Evolutionary conservation across 164 flowering plant genomes (phyloP), one percentile per base, ranked within the genome.

Genomic region (Nymphaea thermarum): DNA sequence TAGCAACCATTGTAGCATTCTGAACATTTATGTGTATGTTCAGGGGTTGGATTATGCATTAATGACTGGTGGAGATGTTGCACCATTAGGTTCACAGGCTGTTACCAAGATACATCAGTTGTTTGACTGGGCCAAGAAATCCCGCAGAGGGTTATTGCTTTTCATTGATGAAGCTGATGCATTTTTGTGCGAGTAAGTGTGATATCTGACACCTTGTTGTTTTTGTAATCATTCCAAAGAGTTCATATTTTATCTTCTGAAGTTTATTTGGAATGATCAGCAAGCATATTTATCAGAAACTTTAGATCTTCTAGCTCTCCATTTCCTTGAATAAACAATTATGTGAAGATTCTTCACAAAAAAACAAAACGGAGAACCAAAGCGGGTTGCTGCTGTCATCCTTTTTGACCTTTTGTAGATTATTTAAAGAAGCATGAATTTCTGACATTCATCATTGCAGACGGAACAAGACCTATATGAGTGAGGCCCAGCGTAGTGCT

Each of bases 21-120:
- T 51, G 57, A 51, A 51, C 5, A 62, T 17, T 55, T 55, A 55
- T 55, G 10, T 62, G 64, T 41, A 8, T 62, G 8, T 62, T 43
- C 78, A 95, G 99, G 99, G 99, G 17, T 80, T 95, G 71, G 99
- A 95, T 75, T 95, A 92, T 84, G 98, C 98, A 65, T 79, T 92
- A 82, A 92, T 95, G 99, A 95, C 99, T 4, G 98, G 99, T 70
- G 99, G 99, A 67, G 98, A 95, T 79, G 98, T 95, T 77, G 99
- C 96, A 18, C 99, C 99, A 3, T 80, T 92, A 68, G 99, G 98
- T 60, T 63, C 98, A 63, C 96, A 92, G 73, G 99, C 99, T 81
- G 98, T 95, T 64, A 92, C 99, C 47, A 95, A 95, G 82, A 92
- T 95, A 76, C 98, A 95, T 72, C 94, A 95, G 80, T 72, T 95